phyloP scores from a whole-genome alignment of 129 eudicot genomes.

The Flaveria linearis region DNA sequence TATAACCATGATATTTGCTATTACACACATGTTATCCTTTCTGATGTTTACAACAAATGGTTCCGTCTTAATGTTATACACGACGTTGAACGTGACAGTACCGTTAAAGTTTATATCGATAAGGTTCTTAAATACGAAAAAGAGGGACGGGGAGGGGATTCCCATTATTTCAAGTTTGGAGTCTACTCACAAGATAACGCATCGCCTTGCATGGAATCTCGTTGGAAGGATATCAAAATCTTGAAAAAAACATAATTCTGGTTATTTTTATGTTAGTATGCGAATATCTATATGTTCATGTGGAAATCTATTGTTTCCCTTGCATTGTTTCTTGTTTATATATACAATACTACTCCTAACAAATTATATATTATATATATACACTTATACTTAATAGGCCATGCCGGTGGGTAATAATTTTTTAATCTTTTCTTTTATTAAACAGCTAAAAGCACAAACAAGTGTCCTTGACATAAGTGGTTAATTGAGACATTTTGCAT shows the following conservation, averaged over 20 bases:
- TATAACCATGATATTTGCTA: slow-evolving; percentile 22
- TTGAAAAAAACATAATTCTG: background rate
- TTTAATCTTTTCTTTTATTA: no score
- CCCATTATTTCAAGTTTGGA: slow-evolving; percentile 37
- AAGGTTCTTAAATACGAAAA: slow-evolving; percentile 18
- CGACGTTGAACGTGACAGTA: slow-evolving; percentile 24
- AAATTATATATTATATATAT: no score
- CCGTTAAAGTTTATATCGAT: slow-evolving; percentile 20
- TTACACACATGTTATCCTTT: background rate
- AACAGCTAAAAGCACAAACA: no score
- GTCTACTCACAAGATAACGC: slow-evolving; percentile 23
- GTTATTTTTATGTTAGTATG: no score
- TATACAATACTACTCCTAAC: no score
- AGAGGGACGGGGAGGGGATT: slow-evolving; percentile 10
- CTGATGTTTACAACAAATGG: slow-evolving; percentile 29
- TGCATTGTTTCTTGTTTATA: no score
- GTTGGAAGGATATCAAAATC: slow-evolving; percentile 33
- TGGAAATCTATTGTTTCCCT: no score
- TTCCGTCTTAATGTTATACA: slow-evolving; percentile 40
- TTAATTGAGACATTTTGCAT: no score
- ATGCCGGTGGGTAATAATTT: no score
- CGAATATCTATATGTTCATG: no score
- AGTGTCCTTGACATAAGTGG: no score
- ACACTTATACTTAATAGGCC: no score
- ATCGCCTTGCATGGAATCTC: slow-evolving; percentile 37